Conservation (phyloP, 345 rosid species). For the Eucalyptus pauciflora region DNA sequence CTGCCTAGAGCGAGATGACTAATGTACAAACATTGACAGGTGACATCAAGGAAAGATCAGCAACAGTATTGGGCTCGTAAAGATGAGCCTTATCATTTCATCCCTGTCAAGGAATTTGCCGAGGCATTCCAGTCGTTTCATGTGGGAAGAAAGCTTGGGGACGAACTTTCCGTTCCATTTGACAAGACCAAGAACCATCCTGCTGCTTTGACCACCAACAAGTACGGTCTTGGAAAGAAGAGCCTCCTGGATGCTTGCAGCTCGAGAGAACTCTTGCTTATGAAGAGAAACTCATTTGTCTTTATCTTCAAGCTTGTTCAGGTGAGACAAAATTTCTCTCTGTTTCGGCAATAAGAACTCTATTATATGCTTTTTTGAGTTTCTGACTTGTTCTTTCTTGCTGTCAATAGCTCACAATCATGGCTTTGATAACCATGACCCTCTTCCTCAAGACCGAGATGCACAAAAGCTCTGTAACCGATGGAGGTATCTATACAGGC, state of each 20-base stretch:
- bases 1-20: neutral
- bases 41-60: conserved; percentile 36
- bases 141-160: conserved; percentile 3
- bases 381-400: neutral
- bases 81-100: conserved; percentile 21
- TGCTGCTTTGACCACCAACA: conserved; percentile 21
- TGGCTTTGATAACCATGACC: neutral
- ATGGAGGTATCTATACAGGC: conserved; percentile 37
- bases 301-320: conserved; percentile 25
- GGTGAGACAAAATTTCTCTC: neutral
- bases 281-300: conserved; percentile 34
- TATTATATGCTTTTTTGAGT: neutral
- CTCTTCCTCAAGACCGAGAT: neutral
- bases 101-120: conserved; percentile 15
- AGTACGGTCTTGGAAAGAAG: conserved; percentile 17
- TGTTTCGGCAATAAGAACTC: neutral
- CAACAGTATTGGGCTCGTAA: conserved; percentile 16
- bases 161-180: conserved; percentile 15
- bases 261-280: conserved; percentile 22
- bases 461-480: conserved; percentile 5
- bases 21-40: conserved; percentile 3
- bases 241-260: conserved; percentile 16
- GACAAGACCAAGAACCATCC: conserved; percentile 19
- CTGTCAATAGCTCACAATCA: neutral
- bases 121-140: conserved; percentile 12